Evolutionary conservation across 2,329 filamentous ascomycete genomes (phyloP), one percentile per base, ranked within the genome.

Genomic region (Biscogniauxia mediterranea): DNA sequence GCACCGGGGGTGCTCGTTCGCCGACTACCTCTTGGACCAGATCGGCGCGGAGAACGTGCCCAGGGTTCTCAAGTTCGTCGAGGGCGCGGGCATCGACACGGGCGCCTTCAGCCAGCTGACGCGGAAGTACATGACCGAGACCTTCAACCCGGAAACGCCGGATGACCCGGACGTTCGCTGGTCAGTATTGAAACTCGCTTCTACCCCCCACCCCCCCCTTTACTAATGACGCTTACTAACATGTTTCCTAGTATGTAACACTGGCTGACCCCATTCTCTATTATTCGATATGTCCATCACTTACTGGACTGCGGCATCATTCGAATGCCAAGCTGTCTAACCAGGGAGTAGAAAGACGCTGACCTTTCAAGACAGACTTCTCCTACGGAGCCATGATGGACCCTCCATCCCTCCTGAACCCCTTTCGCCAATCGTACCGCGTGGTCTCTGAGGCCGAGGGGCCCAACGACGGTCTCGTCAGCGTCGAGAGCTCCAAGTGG

Each of bases 401-500:
- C 17, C 76, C 70, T 20, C 81, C 79, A 79, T 90, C 79, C 80
- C 85, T 84, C 69, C 86, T 80, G 78, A 92, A 89, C 79, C 83
- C 83, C 2, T 89, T 89, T 68, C 78, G 83, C 5, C 74, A 78
- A 52, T 81, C 85, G 2, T 79, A 85, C 65, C 67, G 71, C 1
- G 74, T 89, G 9, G 76, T 89, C 21, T 67, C 76, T 11, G 72
- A 75, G 46, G 68, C 70, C 0, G 86, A 89, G 68, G 87, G 87
- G 0, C 78, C 83, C 17, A 89, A 89, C 66, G 87, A 89, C 67
- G 87, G 87, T 1, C 76, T 89, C n/a, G 87, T 89, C 13, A 92
- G 85, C 70, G 85, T 89, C 11, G 75, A 78, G 56, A 89, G 86
- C 68, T 83, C 84, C 53, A 77, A 78, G 61, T 89, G 86, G 85